Conservation (phyloP, 305 asterid genomes). For the Salvia sclarea region DNA sequence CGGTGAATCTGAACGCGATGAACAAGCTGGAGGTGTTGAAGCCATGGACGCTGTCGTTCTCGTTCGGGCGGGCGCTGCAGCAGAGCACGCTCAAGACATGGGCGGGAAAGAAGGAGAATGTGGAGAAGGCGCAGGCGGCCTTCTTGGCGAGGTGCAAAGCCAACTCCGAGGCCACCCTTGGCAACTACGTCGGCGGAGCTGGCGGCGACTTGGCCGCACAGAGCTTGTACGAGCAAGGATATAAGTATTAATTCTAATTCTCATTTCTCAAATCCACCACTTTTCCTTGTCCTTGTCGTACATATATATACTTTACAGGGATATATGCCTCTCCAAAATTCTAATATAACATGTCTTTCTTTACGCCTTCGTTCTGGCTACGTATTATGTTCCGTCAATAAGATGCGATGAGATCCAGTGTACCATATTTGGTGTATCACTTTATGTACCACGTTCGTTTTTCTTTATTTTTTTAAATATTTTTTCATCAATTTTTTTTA, state of each 20-base stretch:
- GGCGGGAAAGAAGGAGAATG: conserved; percentile 73
- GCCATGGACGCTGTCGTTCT: conserved; percentile 81
- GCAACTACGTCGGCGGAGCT: conserved; percentile 61
- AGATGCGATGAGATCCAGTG: too few relatives aligned
- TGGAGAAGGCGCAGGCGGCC: conserved; percentile 62
- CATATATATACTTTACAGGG: neutral
- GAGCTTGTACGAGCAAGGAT: conserved; percentile 58
- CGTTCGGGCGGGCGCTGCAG: conserved; percentile 85
- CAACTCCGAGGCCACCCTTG: conserved; percentile 71
- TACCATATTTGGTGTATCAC: too few relatives aligned
- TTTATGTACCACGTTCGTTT: too few relatives aligned
- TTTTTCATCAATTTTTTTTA: too few relatives aligned
- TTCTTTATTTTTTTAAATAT: too few relatives aligned
- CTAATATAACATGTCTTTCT: neutral
- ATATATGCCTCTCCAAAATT: neutral
- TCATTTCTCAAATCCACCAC: too few relatives aligned
- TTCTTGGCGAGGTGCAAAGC: conserved; percentile 76
- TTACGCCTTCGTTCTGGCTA: too few relatives aligned
- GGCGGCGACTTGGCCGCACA: conserved; percentile 59
- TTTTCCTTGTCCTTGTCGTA: too few relatives aligned
- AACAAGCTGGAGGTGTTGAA: conserved; percentile 64
- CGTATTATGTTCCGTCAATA: too few relatives aligned
- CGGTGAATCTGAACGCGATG: conserved; percentile 67
- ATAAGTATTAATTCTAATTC: conserved; percentile 38
- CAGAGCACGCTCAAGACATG: conserved; percentile 76